These are phyloP conservation scores for Arthrobotrys iridis DNA, from an alignment of 2,329 filamentous ascomycete species.

Conservation along the genomic window DNA sequence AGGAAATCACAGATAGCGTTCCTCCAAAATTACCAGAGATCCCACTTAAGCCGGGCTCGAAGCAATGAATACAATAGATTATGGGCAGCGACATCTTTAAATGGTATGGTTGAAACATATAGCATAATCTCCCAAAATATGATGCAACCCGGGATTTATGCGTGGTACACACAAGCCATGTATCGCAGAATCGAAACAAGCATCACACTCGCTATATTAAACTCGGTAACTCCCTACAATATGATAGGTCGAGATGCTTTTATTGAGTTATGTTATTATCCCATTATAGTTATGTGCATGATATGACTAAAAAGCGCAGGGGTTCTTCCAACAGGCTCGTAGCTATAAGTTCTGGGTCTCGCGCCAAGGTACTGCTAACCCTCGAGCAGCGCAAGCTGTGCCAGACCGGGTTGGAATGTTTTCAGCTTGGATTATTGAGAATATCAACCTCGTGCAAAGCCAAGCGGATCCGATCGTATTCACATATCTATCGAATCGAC, in stretches of 20 bases:
- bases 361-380: neutral
- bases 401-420: neutral
- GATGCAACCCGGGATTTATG: neutral
- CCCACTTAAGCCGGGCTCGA: neutral
- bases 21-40: neutral
- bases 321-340: neutral
- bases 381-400: neutral
- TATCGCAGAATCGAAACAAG: neutral
- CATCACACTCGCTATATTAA: neutral
- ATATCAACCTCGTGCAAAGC: neutral
- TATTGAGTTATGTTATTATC: neutral
- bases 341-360: neutral
- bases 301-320: neutral
- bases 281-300: too few species aligned
- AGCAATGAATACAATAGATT: neutral
- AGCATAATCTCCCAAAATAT: neutral
- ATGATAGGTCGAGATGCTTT: neutral
- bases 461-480: conserved; percentile 12
- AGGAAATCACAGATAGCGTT: conserved; percentile 9
- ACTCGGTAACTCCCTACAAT: neutral
- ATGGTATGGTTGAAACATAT: neutral
- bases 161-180: conserved; percentile 17
- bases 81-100: neutral
- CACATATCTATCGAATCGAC: neutral
- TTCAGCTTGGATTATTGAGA: neutral